Evolutionary conservation across 2,329 filamentous ascomycete species (phyloP), one percentile per base, ranked within the genome.

Genomic region (Sarocladium kiliense): DNA sequence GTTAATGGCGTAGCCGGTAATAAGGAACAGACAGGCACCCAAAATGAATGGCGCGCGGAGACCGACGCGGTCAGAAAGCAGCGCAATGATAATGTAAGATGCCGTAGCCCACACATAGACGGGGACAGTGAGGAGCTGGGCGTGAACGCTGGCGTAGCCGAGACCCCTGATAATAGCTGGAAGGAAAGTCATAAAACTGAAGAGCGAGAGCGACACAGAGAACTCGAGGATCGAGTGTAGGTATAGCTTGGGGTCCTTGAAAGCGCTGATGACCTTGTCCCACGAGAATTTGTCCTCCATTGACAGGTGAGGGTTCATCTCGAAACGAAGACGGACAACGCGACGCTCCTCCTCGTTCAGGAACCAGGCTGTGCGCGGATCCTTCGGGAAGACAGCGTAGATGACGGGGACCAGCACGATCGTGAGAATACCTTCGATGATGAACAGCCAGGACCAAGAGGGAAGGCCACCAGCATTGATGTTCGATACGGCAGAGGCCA

Each of bases 161-260:
- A 80, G 73, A 14, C 68, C 69, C 25, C 71, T 68, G 54, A 82
- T 68, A 57, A 83, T 81, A 1, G 74, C 73, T 2, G 80, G 80
- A 6, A 80, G 64, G 62, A 82, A 81, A n/a, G 77, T 80, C 55
- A 71, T 76, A 61, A 81, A 80, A 14, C 77, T 78, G 59, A 79
- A 81, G 1, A 77, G 66, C 36, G 76, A 63, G 32, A 76, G 74
- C 54, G 77, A 73, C 54, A 75, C 71, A 32, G 74, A 77, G 61
- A 79, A 78, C 54, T 78, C 75, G 10, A 75, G 74, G 25, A 65
- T 57, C 3, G 71, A 72, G 55, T 56, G 27, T 2, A 56, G 34
- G 45, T 55, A 57, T 14, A 16, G 34, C 25, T 53, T 54, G 14
- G 36, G 45, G 26, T 57, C 42, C 39, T 45, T 55, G 44, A 56